Conservation (phyloP, 2,329 filamentous ascomycete species). For the Venturia aucupariae region DNA sequence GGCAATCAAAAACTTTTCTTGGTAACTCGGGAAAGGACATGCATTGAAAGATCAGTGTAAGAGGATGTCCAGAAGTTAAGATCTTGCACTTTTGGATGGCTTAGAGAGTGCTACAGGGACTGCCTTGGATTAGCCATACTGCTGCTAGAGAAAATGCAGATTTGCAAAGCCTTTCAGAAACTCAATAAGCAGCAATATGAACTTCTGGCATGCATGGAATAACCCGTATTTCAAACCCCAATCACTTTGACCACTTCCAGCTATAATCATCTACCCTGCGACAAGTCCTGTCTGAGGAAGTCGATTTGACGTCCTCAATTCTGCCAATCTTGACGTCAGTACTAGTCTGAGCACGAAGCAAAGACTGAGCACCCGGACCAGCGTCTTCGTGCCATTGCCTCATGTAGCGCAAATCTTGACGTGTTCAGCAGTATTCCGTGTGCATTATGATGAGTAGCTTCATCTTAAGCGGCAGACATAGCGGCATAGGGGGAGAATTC, state of each 20-base stretch:
- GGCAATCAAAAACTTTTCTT: no score
- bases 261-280: slow-evolving; percentile 99
- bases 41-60: not conserved
- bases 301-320: slow-evolving; percentile 99
- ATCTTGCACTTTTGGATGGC: not conserved
- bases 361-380: slow-evolving; percentile 92
- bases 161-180: not conserved
- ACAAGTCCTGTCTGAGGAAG: slow-evolving; percentile 75
- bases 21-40: no score
- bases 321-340: slow-evolving; percentile 99
- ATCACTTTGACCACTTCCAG: not conserved
- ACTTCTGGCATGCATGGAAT: not conserved
- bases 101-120: not conserved
- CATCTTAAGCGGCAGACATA: slow-evolving; percentile 99
- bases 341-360: slow-evolving; percentile 95
- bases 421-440: slow-evolving; percentile 90
- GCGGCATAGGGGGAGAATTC: slow-evolving; percentile 99
- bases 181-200: not conserved
- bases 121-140: not conserved
- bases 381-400: slow-evolving; percentile 99
- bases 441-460: slow-evolving; percentile 76
- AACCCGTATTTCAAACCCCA: not conserved
- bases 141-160: not conserved
- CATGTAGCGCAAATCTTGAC: slow-evolving; percentile 99
- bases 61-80: not conserved